phyloP scores from a whole-genome alignment of 805 yeast species.

The Ogataea salicorniae region DNA sequence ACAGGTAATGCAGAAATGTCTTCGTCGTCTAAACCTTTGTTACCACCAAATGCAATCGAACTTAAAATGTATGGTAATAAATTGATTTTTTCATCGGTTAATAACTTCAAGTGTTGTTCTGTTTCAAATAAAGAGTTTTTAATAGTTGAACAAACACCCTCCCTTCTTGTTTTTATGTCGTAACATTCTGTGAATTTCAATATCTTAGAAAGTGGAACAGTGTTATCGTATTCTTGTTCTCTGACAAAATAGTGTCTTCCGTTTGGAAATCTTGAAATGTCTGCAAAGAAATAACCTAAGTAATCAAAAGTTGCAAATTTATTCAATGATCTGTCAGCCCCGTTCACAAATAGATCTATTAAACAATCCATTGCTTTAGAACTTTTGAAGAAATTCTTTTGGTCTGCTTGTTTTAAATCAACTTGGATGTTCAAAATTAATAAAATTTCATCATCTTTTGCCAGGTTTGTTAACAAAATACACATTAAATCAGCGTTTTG shows the following conservation, averaged over 20 bases:
- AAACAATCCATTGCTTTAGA: constrained; percentile 65
- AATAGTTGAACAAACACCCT: constrained; percentile 88
- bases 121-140: constrained; percentile 85
- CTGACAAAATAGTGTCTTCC: constrained; percentile 79
- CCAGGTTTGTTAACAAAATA: constrained; percentile 79
- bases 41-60: constrained; percentile 68
- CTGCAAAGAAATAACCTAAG: constrained; percentile 84
- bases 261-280: constrained; percentile 65
- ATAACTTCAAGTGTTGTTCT: constrained; percentile 53
- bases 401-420: constrained; percentile 31
- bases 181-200: constrained; percentile 79
- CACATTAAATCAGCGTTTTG: constrained; percentile 75
- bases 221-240: constrained; percentile 65
- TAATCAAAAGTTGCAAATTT: constrained; percentile 74
- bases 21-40: constrained; percentile 61
- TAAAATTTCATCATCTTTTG: constrained; percentile 65
- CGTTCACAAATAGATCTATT: constrained; percentile 86
- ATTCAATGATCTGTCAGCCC: constrained; percentile 67
- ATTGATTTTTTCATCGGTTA: constrained; percentile 61
- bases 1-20: constrained; percentile 87
- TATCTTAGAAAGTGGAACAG: constrained; percentile 76
- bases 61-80: constrained; percentile 74
- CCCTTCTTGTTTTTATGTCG: constrained; percentile 75
- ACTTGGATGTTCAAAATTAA: constrained; percentile 40
- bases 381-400: constrained; percentile 50